Conservation (phyloP, 768 basidiomycete species). For the Suillus plorans region DNA sequence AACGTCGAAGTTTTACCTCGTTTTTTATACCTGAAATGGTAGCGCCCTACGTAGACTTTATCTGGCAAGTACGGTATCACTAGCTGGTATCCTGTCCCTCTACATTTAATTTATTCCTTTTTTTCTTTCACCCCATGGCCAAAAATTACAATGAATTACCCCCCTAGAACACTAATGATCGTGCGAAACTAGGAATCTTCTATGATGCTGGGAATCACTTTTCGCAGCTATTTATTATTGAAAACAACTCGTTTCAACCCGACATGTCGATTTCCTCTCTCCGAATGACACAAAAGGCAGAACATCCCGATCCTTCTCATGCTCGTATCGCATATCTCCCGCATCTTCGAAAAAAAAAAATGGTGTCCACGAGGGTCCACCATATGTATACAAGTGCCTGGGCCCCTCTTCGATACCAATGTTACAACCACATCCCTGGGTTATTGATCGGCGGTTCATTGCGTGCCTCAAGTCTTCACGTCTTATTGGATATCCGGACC, state of each 20-base stretch:
- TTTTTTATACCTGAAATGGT: conserved; percentile 24
- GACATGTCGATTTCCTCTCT: conserved; percentile 15
- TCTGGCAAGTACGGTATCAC: neutral
- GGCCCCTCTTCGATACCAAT: conserved; percentile 8
- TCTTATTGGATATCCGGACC: neutral
- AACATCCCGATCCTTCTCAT: conserved; percentile 17
- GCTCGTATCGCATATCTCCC: conserved; percentile 17
- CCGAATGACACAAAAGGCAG: conserved; percentile 2
- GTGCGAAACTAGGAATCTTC: conserved; percentile 18
- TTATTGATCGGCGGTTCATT: neutral
- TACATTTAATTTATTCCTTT: neutral
- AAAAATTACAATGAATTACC: neutral
- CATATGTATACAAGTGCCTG: conserved; percentile 8
- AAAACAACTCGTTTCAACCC: conserved; percentile 10
- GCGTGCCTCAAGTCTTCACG: conserved; percentile 7
- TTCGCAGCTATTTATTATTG: conserved; percentile 12
- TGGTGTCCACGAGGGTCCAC: neutral
- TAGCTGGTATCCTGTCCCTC: neutral
- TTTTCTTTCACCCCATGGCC: neutral
- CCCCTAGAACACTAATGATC: conserved; percentile 3
- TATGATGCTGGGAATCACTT: conserved; percentile 19
- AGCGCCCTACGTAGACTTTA: conserved; percentile 1
- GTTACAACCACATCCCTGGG: neutral
- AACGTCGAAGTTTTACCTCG: conserved; percentile 21
- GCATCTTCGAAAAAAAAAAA: conserved; percentile 8